phyloP scores from a whole-genome alignment of 2,329 filamentous ascomycete species.

The Dothistroma pini region DNA sequence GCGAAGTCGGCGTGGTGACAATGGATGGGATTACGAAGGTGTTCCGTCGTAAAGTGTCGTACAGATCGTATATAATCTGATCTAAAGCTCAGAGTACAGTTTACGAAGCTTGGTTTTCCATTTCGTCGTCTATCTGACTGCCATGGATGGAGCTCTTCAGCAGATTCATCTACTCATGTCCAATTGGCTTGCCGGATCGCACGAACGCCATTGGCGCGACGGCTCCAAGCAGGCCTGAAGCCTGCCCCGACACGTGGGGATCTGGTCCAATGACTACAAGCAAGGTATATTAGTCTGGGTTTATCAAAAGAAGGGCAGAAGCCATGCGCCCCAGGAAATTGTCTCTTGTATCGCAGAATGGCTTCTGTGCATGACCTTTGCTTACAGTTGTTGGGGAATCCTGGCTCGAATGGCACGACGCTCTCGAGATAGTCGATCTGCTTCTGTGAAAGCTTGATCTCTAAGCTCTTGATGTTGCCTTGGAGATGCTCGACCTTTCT shows the following conservation, averaged over 20 bases:
- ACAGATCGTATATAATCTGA: background rate
- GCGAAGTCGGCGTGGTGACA: conserved; percentile 41
- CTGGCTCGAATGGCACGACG: conserved; percentile 59
- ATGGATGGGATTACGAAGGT: conserved; percentile 65
- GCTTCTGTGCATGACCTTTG: no score
- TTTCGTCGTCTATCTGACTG: background rate
- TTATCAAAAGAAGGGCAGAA: no score
- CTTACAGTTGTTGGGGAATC: conserved; percentile 54
- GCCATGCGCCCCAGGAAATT: no score
- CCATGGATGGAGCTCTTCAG: background rate
- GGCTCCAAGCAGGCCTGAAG: conserved; percentile 24
- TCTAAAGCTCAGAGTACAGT: background rate
- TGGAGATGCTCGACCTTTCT: conserved; percentile 67
- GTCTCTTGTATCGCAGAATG: no score
- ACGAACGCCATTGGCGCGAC: conserved; percentile 31
- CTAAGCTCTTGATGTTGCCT: conserved; percentile 65
- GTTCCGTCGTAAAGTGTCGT: conserved; percentile 47
- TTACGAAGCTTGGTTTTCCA: background rate
- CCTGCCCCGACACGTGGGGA: conserved; percentile 29
- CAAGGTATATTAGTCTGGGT: no score
- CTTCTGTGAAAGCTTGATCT: conserved; percentile 55
- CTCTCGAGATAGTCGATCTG: conserved; percentile 65
- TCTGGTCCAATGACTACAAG: conserved; percentile 43
- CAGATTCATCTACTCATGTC: conserved; percentile 27
- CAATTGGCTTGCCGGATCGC: conserved; percentile 30